Conservation (phyloP, 345 rosid species). For the Eucalyptus albens region DNA sequence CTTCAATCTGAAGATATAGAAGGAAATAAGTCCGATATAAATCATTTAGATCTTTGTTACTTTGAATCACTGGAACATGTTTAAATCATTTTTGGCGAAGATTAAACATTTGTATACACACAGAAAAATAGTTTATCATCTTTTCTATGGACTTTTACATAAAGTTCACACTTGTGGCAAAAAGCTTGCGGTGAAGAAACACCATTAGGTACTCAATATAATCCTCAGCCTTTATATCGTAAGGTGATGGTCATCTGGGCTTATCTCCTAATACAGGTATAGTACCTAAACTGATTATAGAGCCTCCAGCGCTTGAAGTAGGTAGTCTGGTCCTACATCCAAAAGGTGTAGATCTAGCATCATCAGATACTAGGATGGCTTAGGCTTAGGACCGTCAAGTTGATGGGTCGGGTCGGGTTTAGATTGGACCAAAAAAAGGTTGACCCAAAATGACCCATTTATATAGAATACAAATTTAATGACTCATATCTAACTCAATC, state of each 20-base stretch:
- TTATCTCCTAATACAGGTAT: background rate
- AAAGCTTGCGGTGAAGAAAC: background rate
- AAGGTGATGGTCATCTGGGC: background rate
- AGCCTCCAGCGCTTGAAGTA: background rate
- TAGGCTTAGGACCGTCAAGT: background rate
- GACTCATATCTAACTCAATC: accelerated
- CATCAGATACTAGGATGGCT: background rate
- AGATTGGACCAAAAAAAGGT: accelerated
- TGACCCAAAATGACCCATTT: background rate
- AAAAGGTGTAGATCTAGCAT: background rate
- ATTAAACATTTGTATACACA: background rate
- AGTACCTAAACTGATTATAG: background rate
- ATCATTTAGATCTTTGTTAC: background rate
- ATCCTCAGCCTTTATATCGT: background rate
- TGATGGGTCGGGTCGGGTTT: accelerated
- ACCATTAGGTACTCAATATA: background rate
- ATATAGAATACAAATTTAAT: background rate
- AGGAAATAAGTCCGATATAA: background rate
- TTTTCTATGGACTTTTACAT: background rate
- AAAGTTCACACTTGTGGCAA: background rate
- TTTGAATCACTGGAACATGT: background rate
- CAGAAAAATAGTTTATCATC: background rate
- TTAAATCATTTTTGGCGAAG: background rate
- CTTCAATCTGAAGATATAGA: background rate
- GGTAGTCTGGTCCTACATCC: background rate